phyloP scores from a whole-genome alignment of 768 basidiomycete genomes.

The Russula vinacea region DNA sequence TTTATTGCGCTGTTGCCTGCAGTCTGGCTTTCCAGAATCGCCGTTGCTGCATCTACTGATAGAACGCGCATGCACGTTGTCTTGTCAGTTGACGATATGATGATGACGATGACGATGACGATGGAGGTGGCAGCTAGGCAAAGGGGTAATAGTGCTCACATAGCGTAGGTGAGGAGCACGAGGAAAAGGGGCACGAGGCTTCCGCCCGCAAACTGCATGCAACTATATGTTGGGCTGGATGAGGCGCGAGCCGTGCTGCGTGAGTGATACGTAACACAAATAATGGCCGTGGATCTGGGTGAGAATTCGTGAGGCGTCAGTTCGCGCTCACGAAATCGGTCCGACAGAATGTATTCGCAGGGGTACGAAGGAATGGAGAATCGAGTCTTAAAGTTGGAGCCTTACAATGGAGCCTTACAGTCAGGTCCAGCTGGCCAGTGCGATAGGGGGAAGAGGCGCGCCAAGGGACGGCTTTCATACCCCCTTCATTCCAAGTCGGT shows the following conservation, averaged over 20 bases:
- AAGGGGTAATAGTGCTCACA: constrained; percentile 5
- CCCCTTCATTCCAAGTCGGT: neutral
- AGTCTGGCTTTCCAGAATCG: neutral
- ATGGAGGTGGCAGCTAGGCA: too few species aligned
- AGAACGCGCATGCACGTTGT: neutral
- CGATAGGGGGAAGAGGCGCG: neutral
- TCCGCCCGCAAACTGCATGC: constrained; percentile 19
- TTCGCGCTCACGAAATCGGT: neutral
- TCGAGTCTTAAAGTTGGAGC: constrained; percentile 1
- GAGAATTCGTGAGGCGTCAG: neutral
- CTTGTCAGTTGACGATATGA: constrained; percentile 4
- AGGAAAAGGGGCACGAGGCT: constrained; percentile 1
- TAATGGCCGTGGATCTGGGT: neutral
- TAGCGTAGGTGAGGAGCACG: constrained; percentile 2
- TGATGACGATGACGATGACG: neutral
- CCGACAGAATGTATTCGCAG: neutral
- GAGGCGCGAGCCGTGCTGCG: neutral
- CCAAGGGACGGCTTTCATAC: neutral
- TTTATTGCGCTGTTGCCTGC: neutral
- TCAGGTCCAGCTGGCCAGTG: constrained; percentile 3
- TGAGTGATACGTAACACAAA: neutral
- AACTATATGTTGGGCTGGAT: neutral
- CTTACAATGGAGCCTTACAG: constrained; percentile 2
- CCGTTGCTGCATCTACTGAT: neutral
- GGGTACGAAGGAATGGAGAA: neutral